Conservation (phyloP, 495 filamentous ascomycete species). For the Hyaloscypha variabilis region DNA sequence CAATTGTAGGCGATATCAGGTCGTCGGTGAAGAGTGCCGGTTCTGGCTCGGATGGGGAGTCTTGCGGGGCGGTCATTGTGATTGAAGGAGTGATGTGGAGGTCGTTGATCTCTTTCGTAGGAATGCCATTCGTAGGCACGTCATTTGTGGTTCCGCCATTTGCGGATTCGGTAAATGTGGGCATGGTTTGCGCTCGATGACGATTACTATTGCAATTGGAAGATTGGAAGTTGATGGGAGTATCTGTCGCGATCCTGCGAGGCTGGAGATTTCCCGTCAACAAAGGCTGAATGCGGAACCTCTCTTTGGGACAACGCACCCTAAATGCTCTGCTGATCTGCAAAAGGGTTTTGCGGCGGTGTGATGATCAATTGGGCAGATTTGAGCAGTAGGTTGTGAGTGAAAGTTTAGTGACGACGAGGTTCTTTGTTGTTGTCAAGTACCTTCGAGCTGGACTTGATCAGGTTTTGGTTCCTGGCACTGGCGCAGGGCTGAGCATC, state of each 20-base stretch:
- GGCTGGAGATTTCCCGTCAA: background rate
- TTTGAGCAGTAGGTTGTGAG: background rate
- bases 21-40: conserved; percentile 72
- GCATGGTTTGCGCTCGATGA: background rate
- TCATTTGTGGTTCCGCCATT: background rate
- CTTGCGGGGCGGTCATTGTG: conserved; percentile 36
- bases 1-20: conserved; percentile 77
- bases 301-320: background rate
- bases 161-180: background rate
- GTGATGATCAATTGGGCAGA: background rate
- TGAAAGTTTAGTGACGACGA: background rate
- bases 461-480: background rate
- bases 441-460: background rate
- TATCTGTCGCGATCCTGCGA: background rate
- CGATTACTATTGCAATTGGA: background rate
- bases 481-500: background rate
- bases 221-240: background rate
- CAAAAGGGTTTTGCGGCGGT: background rate
- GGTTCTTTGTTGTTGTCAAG: background rate
- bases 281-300: background rate
- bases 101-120: background rate
- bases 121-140: no score
- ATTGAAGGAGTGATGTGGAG: conserved; percentile 7
- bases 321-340: background rate
- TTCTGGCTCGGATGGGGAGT: conserved; percentile 29